A percentile compares a stretch with the other conserved stretches of the same genome.
Conservation (phyloP, 495 filamentous ascomycete genomes). For the Lepraria neglecta region DNA sequence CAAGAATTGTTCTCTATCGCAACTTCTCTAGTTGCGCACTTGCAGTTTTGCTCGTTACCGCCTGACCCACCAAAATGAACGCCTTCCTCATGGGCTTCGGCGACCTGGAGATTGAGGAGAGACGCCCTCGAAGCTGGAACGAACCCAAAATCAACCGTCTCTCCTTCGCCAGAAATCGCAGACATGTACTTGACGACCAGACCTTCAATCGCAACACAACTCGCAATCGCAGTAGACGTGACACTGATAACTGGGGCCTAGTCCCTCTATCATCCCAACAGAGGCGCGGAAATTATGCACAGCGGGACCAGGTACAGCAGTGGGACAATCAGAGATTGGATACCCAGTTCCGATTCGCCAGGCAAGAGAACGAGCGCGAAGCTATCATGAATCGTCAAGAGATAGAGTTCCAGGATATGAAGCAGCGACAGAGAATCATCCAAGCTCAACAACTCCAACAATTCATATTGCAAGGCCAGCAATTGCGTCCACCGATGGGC, state of each 20-base stretch:
- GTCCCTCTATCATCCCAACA: neutral
- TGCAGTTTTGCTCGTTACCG: neutral
- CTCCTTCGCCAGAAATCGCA: slow-evolving; percentile 16
- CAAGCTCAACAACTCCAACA: neutral
- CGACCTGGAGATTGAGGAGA: slow-evolving; percentile 25
- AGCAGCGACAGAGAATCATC: neutral
- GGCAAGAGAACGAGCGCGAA: neutral
- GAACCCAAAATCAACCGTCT: slow-evolving; percentile 27
- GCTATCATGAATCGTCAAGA: neutral
- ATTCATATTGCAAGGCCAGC: neutral
- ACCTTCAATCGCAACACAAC: neutral
- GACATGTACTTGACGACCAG: neutral
- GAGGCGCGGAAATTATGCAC: neutral
- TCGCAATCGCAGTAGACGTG: neutral
- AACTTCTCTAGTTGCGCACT: neutral
- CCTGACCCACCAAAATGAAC: neutral
- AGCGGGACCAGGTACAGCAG: slow-evolving; percentile 13
- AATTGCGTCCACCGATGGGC: neutral
- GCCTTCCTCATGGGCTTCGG: slow-evolving; percentile 17
- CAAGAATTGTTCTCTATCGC: neutral
- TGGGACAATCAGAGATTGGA: neutral
- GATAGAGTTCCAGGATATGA: neutral
- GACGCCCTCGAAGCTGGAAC: slow-evolving; percentile 21
- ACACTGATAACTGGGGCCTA: slow-evolving; percentile 9
- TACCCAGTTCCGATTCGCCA: neutral